These are phyloP conservation scores for Arthrobotrys musiformis DNA, from an alignment of 2,329 filamentous ascomycete species.

Conservation along the genomic window DNA sequence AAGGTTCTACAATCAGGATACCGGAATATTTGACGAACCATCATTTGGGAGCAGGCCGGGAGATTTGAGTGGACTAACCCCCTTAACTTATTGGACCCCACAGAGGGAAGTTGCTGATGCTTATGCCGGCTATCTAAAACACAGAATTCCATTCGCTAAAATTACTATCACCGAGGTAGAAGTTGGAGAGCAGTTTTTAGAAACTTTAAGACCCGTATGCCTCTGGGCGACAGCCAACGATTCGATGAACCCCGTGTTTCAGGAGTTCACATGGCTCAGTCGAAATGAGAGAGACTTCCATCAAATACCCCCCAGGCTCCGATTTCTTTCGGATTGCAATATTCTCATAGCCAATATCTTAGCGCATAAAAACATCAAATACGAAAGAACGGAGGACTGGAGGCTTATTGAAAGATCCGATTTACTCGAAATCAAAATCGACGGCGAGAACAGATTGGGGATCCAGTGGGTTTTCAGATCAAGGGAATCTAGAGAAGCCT, in stretches of 20 bases:
- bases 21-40: neutral
- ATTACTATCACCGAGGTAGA: neutral
- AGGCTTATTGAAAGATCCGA: neutral
- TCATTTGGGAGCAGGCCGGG: neutral
- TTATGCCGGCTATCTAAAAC: slow-evolving; percentile 2
- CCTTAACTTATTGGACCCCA: slow-evolving; percentile 22
- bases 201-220: neutral
- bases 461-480: neutral
- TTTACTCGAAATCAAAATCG: neutral
- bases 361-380: neutral
- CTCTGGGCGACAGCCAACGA: neutral
- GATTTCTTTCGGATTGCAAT: neutral
- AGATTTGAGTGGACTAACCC: neutral
- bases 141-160: neutral
- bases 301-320: neutral
- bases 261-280: neutral
- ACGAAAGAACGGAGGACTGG: neutral
- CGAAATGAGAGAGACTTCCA: neutral
- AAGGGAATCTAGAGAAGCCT: neutral
- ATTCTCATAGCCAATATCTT: neutral
- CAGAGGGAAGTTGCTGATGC: slow-evolving; percentile 1
- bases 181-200: neutral
- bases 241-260: neutral
- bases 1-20: neutral
- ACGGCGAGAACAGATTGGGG: neutral